Evolutionary conservation across 1,284 basidiomycete genomes (phyloP), one percentile per base, ranked within the genome.

Genomic region (Apiotrichum mycotoxinovorans): DNA sequence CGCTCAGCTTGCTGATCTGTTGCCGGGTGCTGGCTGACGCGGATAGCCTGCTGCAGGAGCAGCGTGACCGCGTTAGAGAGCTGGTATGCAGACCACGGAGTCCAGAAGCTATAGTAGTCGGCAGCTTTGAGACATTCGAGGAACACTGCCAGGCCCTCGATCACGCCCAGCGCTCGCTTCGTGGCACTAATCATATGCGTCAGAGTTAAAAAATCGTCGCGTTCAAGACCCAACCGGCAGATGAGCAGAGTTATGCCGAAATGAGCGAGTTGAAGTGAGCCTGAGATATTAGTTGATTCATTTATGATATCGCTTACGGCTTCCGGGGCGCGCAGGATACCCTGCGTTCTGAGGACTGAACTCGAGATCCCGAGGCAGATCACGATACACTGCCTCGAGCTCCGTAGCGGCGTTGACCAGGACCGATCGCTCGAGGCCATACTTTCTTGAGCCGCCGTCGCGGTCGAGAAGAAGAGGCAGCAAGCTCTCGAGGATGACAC

Each of bases 201-300:
- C 3, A 51, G 43, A 2, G 52, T 47, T 9, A 41, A 20, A 44
- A 60, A 57, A 42, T 63, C 57, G n/a, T 60, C 61, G 25, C 56
- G 55, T 30, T 60, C 61, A 1, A 60, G 55, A 2, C 61, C 61
- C 4, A 63, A 47, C 5, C 61, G 61, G 46, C 57, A 58, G 50
- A 60, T 60, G 15, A 63, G 43, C 1, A 57, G 42, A 10, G 54
- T 51, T n/a, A 62, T 25, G 14, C 61, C 61, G 12, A 54, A 30
- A 34, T 62, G 61, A 1, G 54, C 44, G 10, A 62, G 57, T 30
- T 62, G 61, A 3, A 62, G 49, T 0, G 60, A 56, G 2, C 60
- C 51, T 58, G 25, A 20, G 22, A 4, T 7, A 25, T 49, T 14
- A 41, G 37, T 14, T 22, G 5, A 14, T 12, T 15, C n/a, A 20